Base-by-base conservation (phyloP, 768 basidiomycete genomes). In the Tricholoma furcatifolium region DNA sequence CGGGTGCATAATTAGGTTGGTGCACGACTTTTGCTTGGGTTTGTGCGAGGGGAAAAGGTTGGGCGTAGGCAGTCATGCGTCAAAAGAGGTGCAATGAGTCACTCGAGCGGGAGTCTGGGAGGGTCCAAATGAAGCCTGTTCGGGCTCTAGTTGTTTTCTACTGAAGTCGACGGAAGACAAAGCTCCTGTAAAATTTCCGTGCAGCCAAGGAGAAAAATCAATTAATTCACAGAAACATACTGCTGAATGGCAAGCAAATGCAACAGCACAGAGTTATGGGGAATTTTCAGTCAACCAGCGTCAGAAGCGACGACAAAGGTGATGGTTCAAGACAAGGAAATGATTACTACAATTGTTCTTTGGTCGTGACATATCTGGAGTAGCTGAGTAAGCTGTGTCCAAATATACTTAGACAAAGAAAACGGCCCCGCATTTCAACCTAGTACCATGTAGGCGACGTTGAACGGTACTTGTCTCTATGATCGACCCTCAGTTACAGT, bases 21-120 rank as follows among this genome's bases (percentile, higher is more conserved):
- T 81, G 79, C 23, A 78, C 71, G 39, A 66, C 70, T 66, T 85
- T 83, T 35, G 69, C 70, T 44, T 72, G 74, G 32, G 81, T 79
- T 30, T 77, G 76, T 47, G 87, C 86, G 56, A 89, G 82, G 54
- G 91, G 90, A 52, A 92, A 93, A 9, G 90, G 89, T 68, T 91
- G 86, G 50, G 82, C 72, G 66, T 82, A 89, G 32, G 86, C 84
- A 4, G 27, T 27, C 87, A 90, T 82, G 47, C 54, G 59, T 65
- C 60, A 60, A 64, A 60, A 35, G 38, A 31, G 59, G 54, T 43
- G 40, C 52, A 63, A 51, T 65, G 59, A 49, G 62, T 52, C 61
- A 55, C 56, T 65, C 57, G 63, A 48, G 62, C 47, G 53, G 59
- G 61, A 60, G 42, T 24, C 39, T 48, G 47, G 51, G 49, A 39